Conservation (phyloP, 257 asterid species). For the Echites panduratus region DNA sequence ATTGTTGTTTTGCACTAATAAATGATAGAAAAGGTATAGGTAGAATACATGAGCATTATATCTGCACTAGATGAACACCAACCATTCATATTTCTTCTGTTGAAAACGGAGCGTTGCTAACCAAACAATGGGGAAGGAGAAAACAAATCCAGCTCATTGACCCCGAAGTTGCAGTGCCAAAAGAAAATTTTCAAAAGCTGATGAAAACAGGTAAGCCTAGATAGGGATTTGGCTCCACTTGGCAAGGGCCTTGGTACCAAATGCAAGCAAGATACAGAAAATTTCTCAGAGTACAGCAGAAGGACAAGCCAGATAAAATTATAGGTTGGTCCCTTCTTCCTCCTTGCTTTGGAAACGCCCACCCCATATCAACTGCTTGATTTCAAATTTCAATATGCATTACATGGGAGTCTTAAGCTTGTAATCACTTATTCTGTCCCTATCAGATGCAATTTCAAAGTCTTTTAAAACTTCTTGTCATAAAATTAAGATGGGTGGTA, state of each 20-base stretch:
- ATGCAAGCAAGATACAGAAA: background rate
- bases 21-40: background rate
- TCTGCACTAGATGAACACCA: background rate
- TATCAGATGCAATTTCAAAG: too few species aligned
- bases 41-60: background rate
- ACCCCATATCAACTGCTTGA: background rate
- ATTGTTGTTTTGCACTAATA: background rate
- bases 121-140: background rate
- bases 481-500: too few species aligned
- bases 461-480: too few species aligned
- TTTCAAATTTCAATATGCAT: background rate
- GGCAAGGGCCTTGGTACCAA: slow-evolving; percentile 1
- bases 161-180: background rate
- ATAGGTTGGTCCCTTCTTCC: slow-evolving; percentile 7
- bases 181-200: background rate
- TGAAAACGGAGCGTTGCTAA: background rate
- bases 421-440: too few species aligned
- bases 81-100: background rate
- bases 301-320: background rate
- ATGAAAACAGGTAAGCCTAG: slow-evolving; percentile 4
- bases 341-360: background rate
- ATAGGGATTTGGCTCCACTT: background rate
- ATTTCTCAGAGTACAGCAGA: background rate
- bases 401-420: background rate
- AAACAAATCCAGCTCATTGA: background rate